These are phyloP conservation scores for Cryphonectria nitschkei DNA, from an alignment of 2,329 filamentous ascomycete species.

Conservation along the genomic window DNA sequence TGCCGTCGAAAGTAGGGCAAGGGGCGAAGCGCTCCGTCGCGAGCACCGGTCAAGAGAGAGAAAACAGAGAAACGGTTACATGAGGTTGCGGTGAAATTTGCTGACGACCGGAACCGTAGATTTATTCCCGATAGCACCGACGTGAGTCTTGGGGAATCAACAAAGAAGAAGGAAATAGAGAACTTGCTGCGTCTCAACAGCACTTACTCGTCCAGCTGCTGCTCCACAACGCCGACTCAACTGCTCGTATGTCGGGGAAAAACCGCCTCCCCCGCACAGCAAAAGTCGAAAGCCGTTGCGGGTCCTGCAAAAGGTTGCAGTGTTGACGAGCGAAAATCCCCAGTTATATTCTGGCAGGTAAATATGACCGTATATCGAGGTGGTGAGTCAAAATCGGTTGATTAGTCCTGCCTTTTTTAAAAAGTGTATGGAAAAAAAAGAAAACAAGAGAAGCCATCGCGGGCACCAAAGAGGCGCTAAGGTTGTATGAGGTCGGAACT, in stretches of 20 bases:
- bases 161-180: not conserved
- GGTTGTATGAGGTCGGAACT: not conserved
- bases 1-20: constrained; percentile 5
- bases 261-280: constrained; percentile 26
- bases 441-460: constrained; percentile 28
- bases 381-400: constrained; percentile 57
- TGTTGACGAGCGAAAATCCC: constrained; percentile 25
- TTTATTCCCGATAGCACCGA: not conserved
- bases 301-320: constrained; percentile 26
- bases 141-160: not conserved
- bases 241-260: constrained; percentile 22
- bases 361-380: constrained; percentile 63
- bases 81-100: constrained; percentile 10
- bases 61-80: not conserved
- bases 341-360: constrained; percentile 58
- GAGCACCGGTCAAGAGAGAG: not conserved
- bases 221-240: constrained; percentile 13
- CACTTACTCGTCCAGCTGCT: not conserved
- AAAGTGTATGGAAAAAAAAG: constrained; percentile 47
- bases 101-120: constrained; percentile 19
- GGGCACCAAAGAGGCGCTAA: not conserved
- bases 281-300: constrained; percentile 4
- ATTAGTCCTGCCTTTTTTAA: constrained; percentile 59
- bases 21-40: constrained; percentile 9
- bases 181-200: not conserved